Evolutionary conservation across 2,329 filamentous ascomycete species (phyloP).

Genomic region (Metarhizium guizhouense): DNA sequence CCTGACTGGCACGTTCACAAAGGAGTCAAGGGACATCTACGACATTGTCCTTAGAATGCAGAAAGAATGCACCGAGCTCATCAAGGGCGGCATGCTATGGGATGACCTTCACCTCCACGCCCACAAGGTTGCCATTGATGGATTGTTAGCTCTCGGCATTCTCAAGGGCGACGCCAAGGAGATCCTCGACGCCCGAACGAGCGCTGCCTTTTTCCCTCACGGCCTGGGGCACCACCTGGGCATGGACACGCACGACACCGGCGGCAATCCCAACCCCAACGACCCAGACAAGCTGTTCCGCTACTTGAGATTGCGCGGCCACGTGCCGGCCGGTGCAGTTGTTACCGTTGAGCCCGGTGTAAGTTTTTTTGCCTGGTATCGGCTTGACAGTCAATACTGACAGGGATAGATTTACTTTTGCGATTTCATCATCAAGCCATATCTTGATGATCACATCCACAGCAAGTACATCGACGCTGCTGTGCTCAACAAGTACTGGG

Average conservation of each 20-base stretch:
- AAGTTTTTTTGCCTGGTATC: constrained; percentile 24
- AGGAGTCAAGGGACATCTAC: constrained; percentile 67
- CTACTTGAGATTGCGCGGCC: constrained; percentile 73
- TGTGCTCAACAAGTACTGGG: constrained; percentile 72
- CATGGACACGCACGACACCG: constrained; percentile 86
- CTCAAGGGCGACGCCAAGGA: constrained; percentile 59
- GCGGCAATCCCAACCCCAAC: constrained; percentile 66
- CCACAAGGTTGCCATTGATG: constrained; percentile 73
- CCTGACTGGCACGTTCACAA: constrained; percentile 60
- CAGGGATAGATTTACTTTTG: constrained; percentile 73
- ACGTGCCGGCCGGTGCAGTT: constrained; percentile 68
- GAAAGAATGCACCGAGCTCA: constrained; percentile 59
- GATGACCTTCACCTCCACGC: constrained; percentile 74
- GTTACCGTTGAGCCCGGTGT: constrained; percentile 93
- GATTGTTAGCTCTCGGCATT: constrained; percentile 67
- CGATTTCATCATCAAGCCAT: constrained; percentile 77
- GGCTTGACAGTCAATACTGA: constrained; percentile 2
- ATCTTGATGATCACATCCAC: constrained; percentile 62
- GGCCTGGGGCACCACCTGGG: constrained; percentile 86
- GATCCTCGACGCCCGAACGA: constrained; percentile 70
- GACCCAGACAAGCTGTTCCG: constrained; percentile 80
- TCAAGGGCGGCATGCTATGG: constrained; percentile 70
- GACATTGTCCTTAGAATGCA: constrained; percentile 84
- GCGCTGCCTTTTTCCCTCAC: constrained; percentile 84
- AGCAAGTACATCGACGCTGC: constrained; percentile 66